Conservation (phyloP, 805 yeast genomes). For the Lipomyces mesembrius region DNA sequence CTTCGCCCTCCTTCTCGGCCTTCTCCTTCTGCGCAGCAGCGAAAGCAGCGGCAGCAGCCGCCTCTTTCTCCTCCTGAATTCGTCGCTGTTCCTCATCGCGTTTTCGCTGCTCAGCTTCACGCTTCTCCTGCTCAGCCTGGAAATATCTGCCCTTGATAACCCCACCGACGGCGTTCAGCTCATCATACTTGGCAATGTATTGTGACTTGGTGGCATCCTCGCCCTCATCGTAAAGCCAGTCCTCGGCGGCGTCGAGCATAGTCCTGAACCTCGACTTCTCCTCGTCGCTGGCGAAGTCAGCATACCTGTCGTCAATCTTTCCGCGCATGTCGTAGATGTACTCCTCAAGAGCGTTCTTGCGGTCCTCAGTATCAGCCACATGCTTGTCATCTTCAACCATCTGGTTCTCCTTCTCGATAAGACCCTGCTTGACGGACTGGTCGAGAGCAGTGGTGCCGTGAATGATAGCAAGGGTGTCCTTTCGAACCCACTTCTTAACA, state of each 20-base stretch:
- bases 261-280: constrained; percentile 81
- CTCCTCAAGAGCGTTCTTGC: constrained; percentile 97
- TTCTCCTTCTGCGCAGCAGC: constrained; percentile 39
- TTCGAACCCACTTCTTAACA: constrained; percentile 93
- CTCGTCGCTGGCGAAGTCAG: constrained; percentile 83
- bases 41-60: constrained; percentile 49
- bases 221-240: constrained; percentile 98
- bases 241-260: constrained; percentile 85
- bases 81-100: constrained; percentile 84
- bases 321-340: constrained; percentile 97
- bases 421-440: constrained; percentile 63
- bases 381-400: constrained; percentile 90
- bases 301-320: constrained; percentile 89
- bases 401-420: constrained; percentile 81
- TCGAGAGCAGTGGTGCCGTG: constrained; percentile 61
- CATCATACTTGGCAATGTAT: constrained; percentile 97
- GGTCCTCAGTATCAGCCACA: constrained; percentile 98
- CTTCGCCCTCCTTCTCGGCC: constrained; percentile 11
- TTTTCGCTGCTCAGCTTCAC: constrained; percentile 85
- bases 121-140: constrained; percentile 89
- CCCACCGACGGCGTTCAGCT: constrained; percentile 92
- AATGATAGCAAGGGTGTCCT: constrained; percentile 70
- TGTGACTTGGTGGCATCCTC: constrained; percentile 95
- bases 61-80: constrained; percentile 77
- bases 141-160: constrained; percentile 92